Conservation (phyloP, 148 eudicot species). For the Rheum nobile region DNA sequence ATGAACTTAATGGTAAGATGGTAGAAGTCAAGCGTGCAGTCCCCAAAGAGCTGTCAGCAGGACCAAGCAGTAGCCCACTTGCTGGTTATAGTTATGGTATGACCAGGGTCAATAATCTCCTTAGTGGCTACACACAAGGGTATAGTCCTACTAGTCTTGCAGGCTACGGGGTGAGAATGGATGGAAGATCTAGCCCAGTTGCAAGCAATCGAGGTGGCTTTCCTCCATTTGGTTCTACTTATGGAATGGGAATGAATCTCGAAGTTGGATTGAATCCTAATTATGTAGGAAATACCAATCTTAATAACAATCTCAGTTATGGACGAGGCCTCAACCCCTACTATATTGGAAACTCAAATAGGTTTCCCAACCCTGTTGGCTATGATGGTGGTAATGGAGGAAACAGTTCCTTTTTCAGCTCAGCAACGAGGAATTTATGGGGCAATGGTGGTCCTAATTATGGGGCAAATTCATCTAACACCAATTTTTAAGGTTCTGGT, state of each 20-base stretch:
- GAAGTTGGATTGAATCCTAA: constrained; percentile 33
- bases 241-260: constrained; percentile 40
- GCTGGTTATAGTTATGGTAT: constrained; percentile 2
- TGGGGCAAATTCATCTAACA: constrained; percentile 25
- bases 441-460: constrained; percentile 35
- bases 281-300: constrained; percentile 31
- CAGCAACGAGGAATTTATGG: constrained; percentile 32
- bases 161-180: constrained; percentile 1
- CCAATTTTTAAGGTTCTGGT: constrained; percentile 29
- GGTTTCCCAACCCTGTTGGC: constrained; percentile 27
- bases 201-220: neutral
- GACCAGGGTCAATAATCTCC: neutral
- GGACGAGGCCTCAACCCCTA: constrained; percentile 43
- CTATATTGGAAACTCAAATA: constrained; percentile 32
- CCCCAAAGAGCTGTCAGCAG: constrained; percentile 11
- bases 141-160: constrained; percentile 25
- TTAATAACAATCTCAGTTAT: constrained; percentile 26
- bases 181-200: neutral
- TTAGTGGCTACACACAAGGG: constrained; percentile 22
- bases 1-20: constrained; percentile 13
- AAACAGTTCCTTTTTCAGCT: constrained; percentile 35
- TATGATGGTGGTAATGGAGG: constrained; percentile 40
- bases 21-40: constrained; percentile 13
- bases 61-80: constrained; percentile 10
- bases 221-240: constrained; percentile 32